Base-by-base conservation (phyloP, 192 early-diverging fungal genomes). In the Phycomyces nitens region DNA sequence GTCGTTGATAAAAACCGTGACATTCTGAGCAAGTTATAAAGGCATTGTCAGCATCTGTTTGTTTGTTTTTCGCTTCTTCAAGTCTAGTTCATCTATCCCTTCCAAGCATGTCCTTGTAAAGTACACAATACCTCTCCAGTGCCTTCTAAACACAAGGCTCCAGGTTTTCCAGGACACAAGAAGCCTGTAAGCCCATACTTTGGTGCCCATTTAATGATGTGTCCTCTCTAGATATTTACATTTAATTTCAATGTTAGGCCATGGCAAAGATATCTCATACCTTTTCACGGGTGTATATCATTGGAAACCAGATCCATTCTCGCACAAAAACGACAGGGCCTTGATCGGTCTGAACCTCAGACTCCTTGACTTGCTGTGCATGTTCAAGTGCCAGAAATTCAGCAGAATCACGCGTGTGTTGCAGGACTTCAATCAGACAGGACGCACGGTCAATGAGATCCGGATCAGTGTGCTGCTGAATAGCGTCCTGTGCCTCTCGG, bases 271-370 rank as follows among this genome's bases (percentile, higher is more conserved):
- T n/a, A n/a, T n/a, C 12, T 34, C 18, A 6, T 54, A 64, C 62
- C 53, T 68, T 68, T 47, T 68, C 66, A 26, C 59, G 34, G 10
- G 66, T 68, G 27, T 68, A 68, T 16, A 68, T 68, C 66, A 68
- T 68, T 29, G 66, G 66, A 39, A 68, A 68, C 66, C 66, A 68
- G 21, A 68, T 42, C 66, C 66, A 68, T 43, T 68, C 59, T 16
- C 66, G 58, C 8, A 67, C 38, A 52, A 43, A 51, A 2, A 21
- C 5, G 3, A 67, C 49, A n/a, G 65, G 65, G 0, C 55, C 26
- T 67, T 51, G 41, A 10, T 52, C 11, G 15, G 52, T 1, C 14
- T 50, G 21, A 10, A 6, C 29, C 11, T 20, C 27, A 26, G 6
- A 26, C 4, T 40, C 4, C 29, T 21, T 34, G 0, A 22, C 5